phyloP scores from a whole-genome alignment of 164 flowering plant genomes.

The Dillenia suffruticosa region DNA sequence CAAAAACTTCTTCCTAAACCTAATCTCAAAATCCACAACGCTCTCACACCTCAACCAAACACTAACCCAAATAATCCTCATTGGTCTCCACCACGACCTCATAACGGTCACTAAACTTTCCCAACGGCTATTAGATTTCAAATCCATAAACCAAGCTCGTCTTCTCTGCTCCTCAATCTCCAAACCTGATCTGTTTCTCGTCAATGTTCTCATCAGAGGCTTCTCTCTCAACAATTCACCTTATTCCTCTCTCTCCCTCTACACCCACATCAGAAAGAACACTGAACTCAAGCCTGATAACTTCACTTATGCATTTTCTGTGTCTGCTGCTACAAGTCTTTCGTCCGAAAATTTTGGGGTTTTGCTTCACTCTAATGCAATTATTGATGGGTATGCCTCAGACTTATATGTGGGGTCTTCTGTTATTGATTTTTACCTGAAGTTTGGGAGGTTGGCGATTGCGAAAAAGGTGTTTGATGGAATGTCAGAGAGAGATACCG shows the following conservation, averaged over 20 bases:
- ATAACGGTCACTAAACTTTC: conserved; percentile 64
- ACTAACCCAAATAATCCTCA: conserved; percentile 65
- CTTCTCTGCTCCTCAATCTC: conserved; percentile 32
- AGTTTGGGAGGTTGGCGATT: conserved; percentile 27
- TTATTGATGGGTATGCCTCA: conserved; percentile 51
- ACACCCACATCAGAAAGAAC: conserved; percentile 29
- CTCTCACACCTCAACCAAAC: conserved; percentile 57
- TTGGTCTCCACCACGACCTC: conserved; percentile 43
- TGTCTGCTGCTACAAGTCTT: conserved; percentile 33
- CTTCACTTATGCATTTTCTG: conserved; percentile 57
- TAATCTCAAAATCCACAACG: conserved; percentile 37
- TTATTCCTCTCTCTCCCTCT: conserved; percentile 41
- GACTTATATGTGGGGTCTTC: conserved; percentile 70
- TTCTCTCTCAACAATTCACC: conserved; percentile 35
- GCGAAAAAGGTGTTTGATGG: conserved; percentile 70
- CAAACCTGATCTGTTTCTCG: conserved; percentile 51
- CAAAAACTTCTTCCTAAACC: conserved; percentile 31
- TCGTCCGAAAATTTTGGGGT: conserved; percentile 28
- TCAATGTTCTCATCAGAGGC: conserved; percentile 68
- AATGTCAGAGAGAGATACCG: conserved; percentile 62
- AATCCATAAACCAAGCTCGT: conserved; percentile 28
- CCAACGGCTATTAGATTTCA: conserved; percentile 50
- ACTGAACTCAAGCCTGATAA: conserved; percentile 50
- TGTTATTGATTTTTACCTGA: conserved; percentile 49
- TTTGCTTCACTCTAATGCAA: conserved; percentile 52